Conservation (phyloP, 108 stramenopile species). For the Cyclotella atomus region DNA sequence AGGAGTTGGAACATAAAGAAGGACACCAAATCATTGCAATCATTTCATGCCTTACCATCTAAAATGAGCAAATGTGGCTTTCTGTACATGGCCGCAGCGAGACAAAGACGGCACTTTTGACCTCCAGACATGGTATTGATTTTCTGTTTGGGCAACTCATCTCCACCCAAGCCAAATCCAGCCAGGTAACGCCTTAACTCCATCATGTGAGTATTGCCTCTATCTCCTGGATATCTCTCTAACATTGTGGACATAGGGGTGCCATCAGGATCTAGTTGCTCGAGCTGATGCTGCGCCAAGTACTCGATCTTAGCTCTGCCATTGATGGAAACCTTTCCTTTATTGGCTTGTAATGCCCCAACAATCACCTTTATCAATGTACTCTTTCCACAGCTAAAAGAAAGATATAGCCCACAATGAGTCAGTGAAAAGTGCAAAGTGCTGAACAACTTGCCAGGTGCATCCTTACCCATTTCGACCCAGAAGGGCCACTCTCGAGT, state of each 20-base stretch:
- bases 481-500: slow-evolving; percentile 57
- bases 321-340: slow-evolving; percentile 78
- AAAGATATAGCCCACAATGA: neutral
- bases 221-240: slow-evolving; percentile 81
- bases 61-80: slow-evolving; percentile 66
- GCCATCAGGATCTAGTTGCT: slow-evolving; percentile 85
- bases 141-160: slow-evolving; percentile 71
- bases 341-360: slow-evolving; percentile 70
- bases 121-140: slow-evolving; percentile 89
- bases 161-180: slow-evolving; percentile 74
- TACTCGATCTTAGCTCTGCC: slow-evolving; percentile 85
- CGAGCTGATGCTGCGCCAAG: slow-evolving; percentile 94
- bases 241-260: slow-evolving; percentile 83
- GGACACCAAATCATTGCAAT: neutral
- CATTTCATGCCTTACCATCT: slow-evolving; percentile 26
- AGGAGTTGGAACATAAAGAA: slow-evolving; percentile 8
- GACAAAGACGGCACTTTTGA: slow-evolving; percentile 89
- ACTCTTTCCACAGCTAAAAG: slow-evolving; percentile 57
- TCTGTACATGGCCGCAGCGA: slow-evolving; percentile 69
- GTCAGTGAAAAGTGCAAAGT: neutral
- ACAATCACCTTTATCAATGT: slow-evolving; percentile 91
- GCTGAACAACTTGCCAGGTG: neutral
- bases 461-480: slow-evolving; percentile 70
- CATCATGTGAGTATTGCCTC: slow-evolving; percentile 61
- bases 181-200: slow-evolving; percentile 78